Base-by-base conservation (phyloP, 139 green algal species). In the Tetradesmus lagerheimii region DNA sequence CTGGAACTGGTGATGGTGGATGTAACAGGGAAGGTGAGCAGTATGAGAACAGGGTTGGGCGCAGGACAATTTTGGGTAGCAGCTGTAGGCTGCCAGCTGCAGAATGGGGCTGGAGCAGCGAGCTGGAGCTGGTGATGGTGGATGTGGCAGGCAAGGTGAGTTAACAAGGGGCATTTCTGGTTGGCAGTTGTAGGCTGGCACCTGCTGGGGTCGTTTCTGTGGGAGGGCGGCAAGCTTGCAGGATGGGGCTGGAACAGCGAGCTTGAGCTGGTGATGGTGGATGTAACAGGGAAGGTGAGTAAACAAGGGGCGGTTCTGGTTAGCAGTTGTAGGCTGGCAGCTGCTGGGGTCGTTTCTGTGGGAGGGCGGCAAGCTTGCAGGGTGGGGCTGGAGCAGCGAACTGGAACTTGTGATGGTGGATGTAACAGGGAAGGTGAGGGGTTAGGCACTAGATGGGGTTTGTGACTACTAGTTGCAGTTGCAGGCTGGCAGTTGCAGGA, bases 241-340 rank as follows among this genome's bases (percentile, higher is more conserved):
- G n/a, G 29, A 4, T 95, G 96, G 92, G 97, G 96, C 25, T 99
- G 97, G 97, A 97, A 86, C 14, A 47, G 38, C 8, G 75, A 88
- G 0, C 93, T 97, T 87, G 90, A 96, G 53, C 93, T 97, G 88
- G 90, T 96, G 57, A 92, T 99, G 87, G 74, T 98, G 39, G 79
- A 95, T 34, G 91, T 99, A 27, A 11, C 29, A 38, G 80, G 80
- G 16, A 86, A 86, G 80, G 80, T 86, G 53, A 43, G 89, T 1
- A 39, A 53, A n/a, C n/a, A n/a, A n/a, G n/a, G n/a, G n/a, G n/a
- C n/a, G n/a, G n/a, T n/a, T n/a, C n/a, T n/a, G n/a, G n/a, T n/a
- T n/a, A n/a, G 31, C 38, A 29, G 31, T 37, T 53, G 45, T 11
- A 53, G 11, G 8, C n/a, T 35, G 87, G n/a, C n/a, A n/a, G n/a